phyloP scores from a whole-genome alignment of 495 filamentous ascomycete species.

The Aspergillus avenaceus region DNA sequence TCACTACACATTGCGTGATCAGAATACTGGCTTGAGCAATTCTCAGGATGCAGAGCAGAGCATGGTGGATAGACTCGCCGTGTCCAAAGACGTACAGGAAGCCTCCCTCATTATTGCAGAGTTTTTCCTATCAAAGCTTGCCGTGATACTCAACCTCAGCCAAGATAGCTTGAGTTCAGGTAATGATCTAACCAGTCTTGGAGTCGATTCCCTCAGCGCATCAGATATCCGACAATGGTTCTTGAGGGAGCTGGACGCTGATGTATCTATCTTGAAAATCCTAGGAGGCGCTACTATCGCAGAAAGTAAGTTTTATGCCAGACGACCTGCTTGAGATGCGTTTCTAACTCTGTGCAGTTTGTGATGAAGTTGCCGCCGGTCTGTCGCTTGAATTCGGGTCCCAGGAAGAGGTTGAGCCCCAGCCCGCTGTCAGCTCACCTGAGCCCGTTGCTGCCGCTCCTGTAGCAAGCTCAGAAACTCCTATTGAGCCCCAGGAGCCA shows the following conservation, averaged over 20 bases:
- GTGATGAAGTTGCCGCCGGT: background rate
- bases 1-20: background rate
- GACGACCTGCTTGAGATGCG: background rate
- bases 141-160: background rate
- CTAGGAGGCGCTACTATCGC: conserved; percentile 9
- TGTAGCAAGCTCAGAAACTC: background rate
- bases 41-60: background rate
- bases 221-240: conserved; percentile 9
- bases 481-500: background rate
- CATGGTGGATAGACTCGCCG: background rate
- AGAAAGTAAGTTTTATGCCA: background rate
- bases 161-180: background rate
- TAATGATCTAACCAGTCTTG: conserved; percentile 4
- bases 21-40: background rate
- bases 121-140: background rate
- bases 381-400: background rate
- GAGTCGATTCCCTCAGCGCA: conserved; percentile 8
- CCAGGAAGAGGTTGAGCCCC: background rate
- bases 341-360: background rate
- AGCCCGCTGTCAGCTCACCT: background rate
- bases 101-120: background rate
- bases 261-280: conserved; percentile 9
- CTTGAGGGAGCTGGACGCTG: conserved; percentile 8
- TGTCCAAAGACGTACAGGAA: background rate
- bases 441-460: background rate